Evolutionary conservation across 495 filamentous ascomycete species (phyloP).

Genomic region (Penicillium psychrofluorescens): DNA sequence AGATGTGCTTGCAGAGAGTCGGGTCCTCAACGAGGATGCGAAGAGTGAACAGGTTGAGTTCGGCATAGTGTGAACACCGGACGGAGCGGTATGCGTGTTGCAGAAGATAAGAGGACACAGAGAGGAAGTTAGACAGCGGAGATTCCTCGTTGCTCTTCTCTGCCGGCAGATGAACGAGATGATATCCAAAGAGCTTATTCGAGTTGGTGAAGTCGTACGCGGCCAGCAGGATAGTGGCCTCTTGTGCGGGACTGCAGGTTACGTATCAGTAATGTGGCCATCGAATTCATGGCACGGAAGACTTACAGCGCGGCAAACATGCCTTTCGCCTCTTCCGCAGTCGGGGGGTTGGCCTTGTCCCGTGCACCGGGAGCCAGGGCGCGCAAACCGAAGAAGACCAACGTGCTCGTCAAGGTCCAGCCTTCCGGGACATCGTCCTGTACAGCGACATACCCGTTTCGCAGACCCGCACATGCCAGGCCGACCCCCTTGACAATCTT

Average conservation of each 20-base stretch:
- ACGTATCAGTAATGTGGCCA: slow-evolving; percentile 16
- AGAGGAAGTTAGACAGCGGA: slow-evolving; percentile 77
- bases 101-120: slow-evolving; percentile 83
- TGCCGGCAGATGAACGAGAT: slow-evolving; percentile 56
- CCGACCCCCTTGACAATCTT: slow-evolving; percentile 74
- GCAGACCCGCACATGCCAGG: slow-evolving; percentile 52
- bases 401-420: slow-evolving; percentile 73
- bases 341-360: slow-evolving; percentile 41
- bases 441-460: slow-evolving; percentile 77
- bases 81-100: slow-evolving; percentile 85
- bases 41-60: slow-evolving; percentile 74
- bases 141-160: slow-evolving; percentile 62
- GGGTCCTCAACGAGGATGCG: slow-evolving; percentile 86
- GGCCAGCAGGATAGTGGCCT: slow-evolving; percentile 71
- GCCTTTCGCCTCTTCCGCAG: slow-evolving; percentile 67
- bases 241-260: slow-evolving; percentile 58
- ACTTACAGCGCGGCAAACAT: slow-evolving; percentile 64
- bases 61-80: slow-evolving; percentile 70
- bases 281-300: not conserved
- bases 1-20: slow-evolving; percentile 75
- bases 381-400: slow-evolving; percentile 80
- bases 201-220: slow-evolving; percentile 91
- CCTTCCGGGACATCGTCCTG: slow-evolving; percentile 89
- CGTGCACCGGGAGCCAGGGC: slow-evolving; percentile 63
- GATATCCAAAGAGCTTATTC: slow-evolving; percentile 92